These are phyloP conservation scores for Lactuca sativa DNA, from an alignment of 129 eudicot genomes.

Conservation along the genomic window DNA sequence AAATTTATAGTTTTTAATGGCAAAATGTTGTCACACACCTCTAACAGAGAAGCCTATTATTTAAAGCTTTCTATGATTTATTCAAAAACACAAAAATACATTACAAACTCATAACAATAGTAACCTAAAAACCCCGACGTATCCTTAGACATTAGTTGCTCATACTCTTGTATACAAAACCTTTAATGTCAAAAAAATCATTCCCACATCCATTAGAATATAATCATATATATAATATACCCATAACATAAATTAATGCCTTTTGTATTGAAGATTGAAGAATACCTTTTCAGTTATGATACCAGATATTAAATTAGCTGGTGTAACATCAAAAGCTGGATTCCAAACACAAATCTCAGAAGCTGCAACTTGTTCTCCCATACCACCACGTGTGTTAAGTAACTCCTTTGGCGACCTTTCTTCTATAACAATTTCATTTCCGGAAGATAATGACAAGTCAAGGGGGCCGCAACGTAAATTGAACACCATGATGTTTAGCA, in stretches of 20 bases:
- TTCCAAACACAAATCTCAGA: slow-evolving; percentile 95
- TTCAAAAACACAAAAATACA: slow-evolving; percentile 9
- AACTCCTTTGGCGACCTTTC: slow-evolving; percentile 90
- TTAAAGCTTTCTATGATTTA: neutral
- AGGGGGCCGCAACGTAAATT: slow-evolving; percentile 89
- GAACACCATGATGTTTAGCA: slow-evolving; percentile 78
- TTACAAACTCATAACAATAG: neutral
- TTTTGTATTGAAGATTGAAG: too few species aligned
- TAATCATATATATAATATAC: neutral
- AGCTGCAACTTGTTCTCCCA: slow-evolving; percentile 97
- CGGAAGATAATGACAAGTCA: slow-evolving; percentile 83
- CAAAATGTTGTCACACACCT: too few species aligned
- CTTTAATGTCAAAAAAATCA: slow-evolving; percentile 62
- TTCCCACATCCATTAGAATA: slow-evolving; percentile 24
- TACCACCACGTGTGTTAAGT: slow-evolving; percentile 76
- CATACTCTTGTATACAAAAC: slow-evolving; percentile 37
- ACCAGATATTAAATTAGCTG: slow-evolving; percentile 60
- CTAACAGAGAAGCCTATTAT: too few species aligned
- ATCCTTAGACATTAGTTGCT: slow-evolving; percentile 19
- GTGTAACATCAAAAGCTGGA: too few species aligned
- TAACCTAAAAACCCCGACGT: neutral
- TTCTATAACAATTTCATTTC: slow-evolving; percentile 83
- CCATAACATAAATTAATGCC: too few species aligned
- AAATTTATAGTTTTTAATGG: too few species aligned
- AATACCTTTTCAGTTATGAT: slow-evolving; percentile 96